These are phyloP conservation scores for Mycena sanguinolenta DNA, from an alignment of 768 basidiomycete genomes.

Conservation along the genomic window DNA sequence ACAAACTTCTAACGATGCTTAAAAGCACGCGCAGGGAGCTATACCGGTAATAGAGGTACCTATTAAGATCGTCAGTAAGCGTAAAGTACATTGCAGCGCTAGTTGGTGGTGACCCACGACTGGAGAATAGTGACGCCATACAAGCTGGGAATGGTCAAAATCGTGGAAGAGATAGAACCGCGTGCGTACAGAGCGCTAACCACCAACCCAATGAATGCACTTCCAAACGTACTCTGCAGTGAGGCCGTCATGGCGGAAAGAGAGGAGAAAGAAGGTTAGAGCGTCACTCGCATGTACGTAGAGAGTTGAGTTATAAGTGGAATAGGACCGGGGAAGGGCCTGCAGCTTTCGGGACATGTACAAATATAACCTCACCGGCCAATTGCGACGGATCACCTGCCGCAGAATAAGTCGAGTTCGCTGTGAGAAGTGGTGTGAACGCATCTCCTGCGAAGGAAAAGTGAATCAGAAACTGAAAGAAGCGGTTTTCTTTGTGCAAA, in stretches of 20 bases:
- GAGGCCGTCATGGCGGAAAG: conserved; percentile 33
- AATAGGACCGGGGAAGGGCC: conserved; percentile 18
- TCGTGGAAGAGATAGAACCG: conserved; percentile 6
- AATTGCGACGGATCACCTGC: conserved; percentile 14
- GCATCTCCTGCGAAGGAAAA: conserved; percentile 5
- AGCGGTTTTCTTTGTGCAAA: not conserved
- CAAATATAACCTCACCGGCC: conserved; percentile 16
- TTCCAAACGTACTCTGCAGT: conserved; percentile 57
- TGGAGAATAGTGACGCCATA: conserved; percentile 64
- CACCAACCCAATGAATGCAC: conserved; percentile 60
- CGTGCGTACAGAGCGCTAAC: conserved; percentile 57
- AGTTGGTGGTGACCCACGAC: conserved; percentile 45
- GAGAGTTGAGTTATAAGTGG: conserved; percentile 18
- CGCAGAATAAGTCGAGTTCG: not conserved
- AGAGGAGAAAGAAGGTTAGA: not conserved
- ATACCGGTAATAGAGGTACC: conserved; percentile 60
- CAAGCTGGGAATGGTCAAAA: conserved; percentile 45
- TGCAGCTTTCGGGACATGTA: not conserved
- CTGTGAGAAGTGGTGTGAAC: conserved; percentile 7
- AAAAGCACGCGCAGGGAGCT: not conserved
- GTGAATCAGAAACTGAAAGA: conserved; percentile 1
- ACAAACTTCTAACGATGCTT: not conserved
- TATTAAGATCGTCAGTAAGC: conserved; percentile 33
- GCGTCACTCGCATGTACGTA: conserved; percentile 4
- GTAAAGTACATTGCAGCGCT: conserved; percentile 10